These are phyloP conservation scores for Xylaria sp. DNA, from an alignment of 2,329 filamentous ascomycete species.

Conservation along the genomic window DNA sequence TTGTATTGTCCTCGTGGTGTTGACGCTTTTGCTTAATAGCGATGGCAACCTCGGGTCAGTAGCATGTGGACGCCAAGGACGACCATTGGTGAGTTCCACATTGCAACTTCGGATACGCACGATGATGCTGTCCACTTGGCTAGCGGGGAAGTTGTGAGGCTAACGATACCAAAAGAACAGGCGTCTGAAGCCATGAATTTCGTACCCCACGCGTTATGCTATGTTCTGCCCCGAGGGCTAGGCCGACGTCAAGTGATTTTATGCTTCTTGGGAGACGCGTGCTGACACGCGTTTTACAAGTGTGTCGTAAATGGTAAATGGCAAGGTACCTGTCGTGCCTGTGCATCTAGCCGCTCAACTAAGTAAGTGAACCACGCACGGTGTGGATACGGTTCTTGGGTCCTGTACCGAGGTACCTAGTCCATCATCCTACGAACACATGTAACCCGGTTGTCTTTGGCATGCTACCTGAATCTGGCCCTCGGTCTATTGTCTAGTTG, in stretches of 20 bases:
- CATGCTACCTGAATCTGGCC: too few relatives aligned
- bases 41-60: background rate
- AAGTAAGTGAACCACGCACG: background rate
- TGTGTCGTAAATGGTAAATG: too few relatives aligned
- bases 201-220: too few relatives aligned
- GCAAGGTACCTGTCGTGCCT: too few relatives aligned
- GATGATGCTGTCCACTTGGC: background rate
- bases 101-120: background rate
- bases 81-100: background rate
- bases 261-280: background rate
- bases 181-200: too few relatives aligned
- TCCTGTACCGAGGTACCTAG: too few relatives aligned
- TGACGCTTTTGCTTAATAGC: background rate
- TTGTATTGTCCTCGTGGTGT: constrained; percentile 18
- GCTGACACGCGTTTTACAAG: background rate
- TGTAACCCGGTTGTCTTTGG: too few relatives aligned
- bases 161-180: background rate
- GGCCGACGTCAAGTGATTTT: background rate
- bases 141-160: background rate
- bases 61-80: constrained; percentile 9
- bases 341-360: background rate
- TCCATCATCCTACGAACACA: too few relatives aligned
- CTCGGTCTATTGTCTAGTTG: too few relatives aligned
- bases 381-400: background rate
- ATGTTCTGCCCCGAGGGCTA: background rate